These are phyloP conservation scores for Xanthoconium separans DNA, from an alignment of 1,284 basidiomycete species.

Conservation along the genomic window DNA sequence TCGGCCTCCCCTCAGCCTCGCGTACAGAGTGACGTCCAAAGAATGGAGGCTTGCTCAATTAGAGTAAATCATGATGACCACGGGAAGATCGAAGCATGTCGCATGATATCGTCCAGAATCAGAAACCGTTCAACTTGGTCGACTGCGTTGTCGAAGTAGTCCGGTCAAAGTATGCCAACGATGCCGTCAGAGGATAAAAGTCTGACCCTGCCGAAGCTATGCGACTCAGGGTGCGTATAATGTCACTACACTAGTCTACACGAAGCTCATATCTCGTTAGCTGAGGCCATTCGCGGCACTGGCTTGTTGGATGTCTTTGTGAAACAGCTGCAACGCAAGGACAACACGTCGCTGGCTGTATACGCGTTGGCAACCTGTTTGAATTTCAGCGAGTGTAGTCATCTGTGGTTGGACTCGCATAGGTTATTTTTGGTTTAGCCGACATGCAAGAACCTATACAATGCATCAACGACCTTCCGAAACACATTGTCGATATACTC, in stretches of 20 bases:
- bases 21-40: too few species aligned
- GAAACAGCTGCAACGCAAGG: slow-evolving; percentile 4
- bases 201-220: slow-evolving; percentile 15
- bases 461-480: slow-evolving; percentile 6
- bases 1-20: too few species aligned
- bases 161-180: too few species aligned
- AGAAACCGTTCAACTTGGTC: too few species aligned
- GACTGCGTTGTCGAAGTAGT: too few species aligned
- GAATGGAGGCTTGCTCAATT: too few species aligned
- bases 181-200: too few species aligned
- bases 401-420: too few species aligned
- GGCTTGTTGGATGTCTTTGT: slow-evolving; percentile 2
- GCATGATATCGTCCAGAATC: too few species aligned
- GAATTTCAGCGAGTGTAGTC: slow-evolving; percentile 7
- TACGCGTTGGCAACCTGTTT: slow-evolving; percentile 7
- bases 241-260: neutral
- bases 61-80: too few species aligned
- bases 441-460: slow-evolving; percentile 17
- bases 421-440: slow-evolving; percentile 3
- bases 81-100: too few species aligned
- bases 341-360: slow-evolving; percentile 7
- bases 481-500: slow-evolving; percentile 23
- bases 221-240: slow-evolving; percentile 1
- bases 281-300: neutral
- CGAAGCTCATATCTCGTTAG: neutral